Percentiles rank a stretch among this genome's conserved stretches.
Conservation (phyloP, 192 early-diverging fungal species). For the Lobulomyces angularis region DNA sequence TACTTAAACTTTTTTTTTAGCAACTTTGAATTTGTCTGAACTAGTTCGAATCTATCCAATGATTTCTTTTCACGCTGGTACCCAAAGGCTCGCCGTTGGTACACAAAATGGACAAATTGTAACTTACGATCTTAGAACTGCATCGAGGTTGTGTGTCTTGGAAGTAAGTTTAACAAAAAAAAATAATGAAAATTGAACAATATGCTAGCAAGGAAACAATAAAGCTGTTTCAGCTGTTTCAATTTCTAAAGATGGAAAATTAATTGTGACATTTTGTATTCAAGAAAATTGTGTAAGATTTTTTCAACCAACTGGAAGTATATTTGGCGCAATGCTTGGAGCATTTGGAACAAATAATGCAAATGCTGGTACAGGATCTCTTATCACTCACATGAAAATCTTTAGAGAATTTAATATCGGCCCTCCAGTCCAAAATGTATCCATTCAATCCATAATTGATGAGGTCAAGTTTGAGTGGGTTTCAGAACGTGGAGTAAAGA, state of each 20-base stretch:
- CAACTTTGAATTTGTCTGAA: conserved; percentile 45
- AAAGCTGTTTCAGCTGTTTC: conserved; percentile 50
- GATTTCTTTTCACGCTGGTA: conserved; percentile 57
- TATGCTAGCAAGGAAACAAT: conserved; percentile 45
- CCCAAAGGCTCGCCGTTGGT: conserved; percentile 68
- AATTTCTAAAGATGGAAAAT: conserved; percentile 68
- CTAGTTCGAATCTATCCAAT: conserved; percentile 48
- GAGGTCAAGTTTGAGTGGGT: conserved; percentile 30
- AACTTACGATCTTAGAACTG: conserved; percentile 73
- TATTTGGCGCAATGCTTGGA: conserved; percentile 57
- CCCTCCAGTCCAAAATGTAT: conserved; percentile 17
- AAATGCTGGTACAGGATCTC: neutral
- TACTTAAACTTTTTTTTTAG: conserved; percentile 50
- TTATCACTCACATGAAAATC: conserved; percentile 24
- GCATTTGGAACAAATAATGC: conserved; percentile 14
- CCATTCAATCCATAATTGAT: conserved; percentile 4
- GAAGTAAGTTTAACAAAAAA: conserved; percentile 35
- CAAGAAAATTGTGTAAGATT: conserved; percentile 56
- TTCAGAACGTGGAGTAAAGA: conserved; percentile 23
- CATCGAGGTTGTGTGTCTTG: conserved; percentile 58
- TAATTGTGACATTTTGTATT: conserved; percentile 56
- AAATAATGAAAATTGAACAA: neutral
- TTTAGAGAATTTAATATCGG: conserved; percentile 33
- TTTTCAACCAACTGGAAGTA: conserved; percentile 59
- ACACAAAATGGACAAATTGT: conserved; percentile 59